These are phyloP conservation scores for Sambucus nigra DNA, from an alignment of 129 eudicot genomes.

Conservation along the genomic window DNA sequence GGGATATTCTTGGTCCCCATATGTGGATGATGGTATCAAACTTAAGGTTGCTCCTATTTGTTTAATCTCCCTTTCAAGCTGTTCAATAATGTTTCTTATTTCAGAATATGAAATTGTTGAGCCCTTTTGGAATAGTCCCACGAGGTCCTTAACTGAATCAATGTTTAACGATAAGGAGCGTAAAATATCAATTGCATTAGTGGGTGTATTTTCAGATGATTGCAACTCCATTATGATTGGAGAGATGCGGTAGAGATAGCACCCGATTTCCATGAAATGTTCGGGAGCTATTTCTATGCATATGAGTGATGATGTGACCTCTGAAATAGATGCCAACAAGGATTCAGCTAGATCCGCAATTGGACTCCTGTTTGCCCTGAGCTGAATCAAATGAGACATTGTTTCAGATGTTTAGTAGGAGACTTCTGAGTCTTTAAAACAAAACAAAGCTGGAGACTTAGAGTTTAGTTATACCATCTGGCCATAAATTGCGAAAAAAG, in stretches of 20 bases:
- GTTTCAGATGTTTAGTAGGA: not conserved
- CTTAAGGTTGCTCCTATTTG: conserved; percentile 40
- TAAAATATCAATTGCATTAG: conserved; percentile 19
- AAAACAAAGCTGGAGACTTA: too few relatives aligned
- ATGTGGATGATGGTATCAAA: conserved; percentile 22
- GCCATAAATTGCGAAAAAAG: too few relatives aligned
- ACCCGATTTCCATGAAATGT: conserved; percentile 35
- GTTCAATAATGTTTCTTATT: conserved; percentile 17
- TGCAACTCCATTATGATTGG: conserved; percentile 36
- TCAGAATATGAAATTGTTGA: conserved; percentile 13
- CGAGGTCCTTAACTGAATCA: conserved; percentile 26
- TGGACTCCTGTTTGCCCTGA: conserved; percentile 25
- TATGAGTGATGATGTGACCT: conserved; percentile 23
- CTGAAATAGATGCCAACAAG: conserved; percentile 40
- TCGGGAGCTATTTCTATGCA: conserved; percentile 23
- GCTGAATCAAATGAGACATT: conserved; percentile 4
- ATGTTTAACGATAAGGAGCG: conserved; percentile 24
- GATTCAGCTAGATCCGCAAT: conserved; percentile 28
- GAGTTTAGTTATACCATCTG: too few relatives aligned
- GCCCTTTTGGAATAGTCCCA: conserved; percentile 13
- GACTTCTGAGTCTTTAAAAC: too few relatives aligned
- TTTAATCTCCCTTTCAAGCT: conserved; percentile 37
- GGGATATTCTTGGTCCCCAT: conserved; percentile 19
- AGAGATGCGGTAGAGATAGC: conserved; percentile 47
- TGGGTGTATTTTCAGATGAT: conserved; percentile 15